Conservation (phyloP, 1,284 basidiomycete genomes). For the Marasmius tenuissimus region DNA sequence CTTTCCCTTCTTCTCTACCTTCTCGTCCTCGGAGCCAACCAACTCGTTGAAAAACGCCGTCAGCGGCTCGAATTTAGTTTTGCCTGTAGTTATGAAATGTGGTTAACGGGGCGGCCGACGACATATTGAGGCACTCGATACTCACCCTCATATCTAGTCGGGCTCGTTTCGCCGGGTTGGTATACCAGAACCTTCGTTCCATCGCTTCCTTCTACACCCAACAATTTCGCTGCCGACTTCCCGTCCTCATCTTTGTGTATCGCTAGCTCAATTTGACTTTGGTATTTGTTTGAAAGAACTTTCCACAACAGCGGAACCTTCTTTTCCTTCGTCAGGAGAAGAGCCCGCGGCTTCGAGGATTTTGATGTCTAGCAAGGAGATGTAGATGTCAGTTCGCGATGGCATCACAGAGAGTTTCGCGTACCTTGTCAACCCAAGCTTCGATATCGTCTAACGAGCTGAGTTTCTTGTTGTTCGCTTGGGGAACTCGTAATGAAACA, state of each 20-base stretch:
- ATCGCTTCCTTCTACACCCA: slow-evolving; percentile 55
- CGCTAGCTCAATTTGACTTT: slow-evolving; percentile 65
- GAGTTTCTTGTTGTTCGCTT: slow-evolving; percentile 55
- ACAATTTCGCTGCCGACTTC: slow-evolving; percentile 43
- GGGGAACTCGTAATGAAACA: slow-evolving; percentile 73
- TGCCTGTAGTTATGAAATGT: slow-evolving; percentile 38
- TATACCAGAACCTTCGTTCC: slow-evolving; percentile 68
- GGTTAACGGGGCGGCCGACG: not conserved
- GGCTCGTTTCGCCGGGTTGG: slow-evolving; percentile 52
- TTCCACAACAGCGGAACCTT: slow-evolving; percentile 86
- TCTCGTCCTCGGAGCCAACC: not conserved
- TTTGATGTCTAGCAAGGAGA: slow-evolving; percentile 33
- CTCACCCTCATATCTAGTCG: slow-evolving; percentile 62
- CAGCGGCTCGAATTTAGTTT: slow-evolving; percentile 63
- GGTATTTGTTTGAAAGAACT: slow-evolving; percentile 76
- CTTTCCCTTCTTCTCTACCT: slow-evolving; percentile 2
- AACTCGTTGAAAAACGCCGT: slow-evolving; percentile 58
- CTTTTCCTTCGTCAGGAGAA: slow-evolving; percentile 76
- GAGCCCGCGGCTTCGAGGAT: slow-evolving; percentile 56
- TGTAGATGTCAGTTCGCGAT: not conserved
- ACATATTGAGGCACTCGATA: slow-evolving; percentile 1
- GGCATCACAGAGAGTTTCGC: slow-evolving; percentile 10
- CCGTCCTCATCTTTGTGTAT: slow-evolving; percentile 70
- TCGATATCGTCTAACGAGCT: slow-evolving; percentile 57
- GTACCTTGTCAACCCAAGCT: slow-evolving; percentile 63